These are phyloP conservation scores for Parathielavia appendiculata DNA, from an alignment of 495 filamentous ascomycete genomes.

Conservation along the genomic window DNA sequence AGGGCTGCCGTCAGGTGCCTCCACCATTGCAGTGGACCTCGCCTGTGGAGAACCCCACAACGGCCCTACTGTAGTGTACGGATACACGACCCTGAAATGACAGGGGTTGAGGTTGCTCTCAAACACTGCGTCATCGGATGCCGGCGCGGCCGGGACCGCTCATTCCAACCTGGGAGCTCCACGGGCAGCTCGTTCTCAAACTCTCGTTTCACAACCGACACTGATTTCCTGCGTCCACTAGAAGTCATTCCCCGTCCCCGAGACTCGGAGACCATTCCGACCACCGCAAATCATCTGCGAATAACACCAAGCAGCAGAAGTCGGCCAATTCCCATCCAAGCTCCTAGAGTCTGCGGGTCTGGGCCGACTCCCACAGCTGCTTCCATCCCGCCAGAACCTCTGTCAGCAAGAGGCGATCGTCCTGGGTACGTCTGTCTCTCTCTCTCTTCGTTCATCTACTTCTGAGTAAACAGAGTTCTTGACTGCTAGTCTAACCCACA, in stretches of 20 bases:
- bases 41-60: too few relatives aligned
- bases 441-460: not conserved
- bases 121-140: not conserved
- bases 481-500: not conserved
- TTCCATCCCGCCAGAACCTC: slow-evolving; percentile 37
- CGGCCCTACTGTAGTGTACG: not conserved
- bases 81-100: not conserved
- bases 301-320: slow-evolving; percentile 22
- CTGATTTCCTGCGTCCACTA: not conserved
- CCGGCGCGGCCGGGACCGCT: too few relatives aligned
- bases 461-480: not conserved
- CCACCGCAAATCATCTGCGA: not conserved
- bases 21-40: not conserved
- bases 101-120: not conserved
- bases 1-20: not conserved
- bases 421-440: slow-evolving; percentile 36
- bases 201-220: not conserved
- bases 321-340: slow-evolving; percentile 45
- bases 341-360: slow-evolving; percentile 31
- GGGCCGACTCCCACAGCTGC: slow-evolving; percentile 24
- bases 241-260: slow-evolving; percentile 1
- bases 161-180: too few relatives aligned
- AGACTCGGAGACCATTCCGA: not conserved
- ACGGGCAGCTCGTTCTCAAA: not conserved
- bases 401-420: slow-evolving; percentile 49